These are phyloP conservation scores for Coleophoma eucalyptorum DNA, from an alignment of 2,329 filamentous ascomycete species.

Conservation along the genomic window DNA sequence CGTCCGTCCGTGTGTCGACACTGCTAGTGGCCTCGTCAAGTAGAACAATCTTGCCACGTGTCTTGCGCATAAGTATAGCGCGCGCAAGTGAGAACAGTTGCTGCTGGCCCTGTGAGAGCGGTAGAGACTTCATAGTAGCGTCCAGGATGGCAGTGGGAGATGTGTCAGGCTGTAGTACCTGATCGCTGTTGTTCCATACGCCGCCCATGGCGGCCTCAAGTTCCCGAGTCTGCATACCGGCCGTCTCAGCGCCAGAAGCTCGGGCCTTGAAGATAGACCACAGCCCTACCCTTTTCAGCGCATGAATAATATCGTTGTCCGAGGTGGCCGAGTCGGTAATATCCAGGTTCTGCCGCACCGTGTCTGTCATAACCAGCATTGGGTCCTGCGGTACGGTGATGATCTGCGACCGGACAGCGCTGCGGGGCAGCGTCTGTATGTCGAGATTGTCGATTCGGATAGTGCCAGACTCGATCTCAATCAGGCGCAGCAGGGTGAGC, in stretches of 20 bases:
- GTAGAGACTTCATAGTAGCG: slow-evolving; percentile 3
- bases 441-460: slow-evolving; percentile 88
- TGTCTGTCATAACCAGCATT: slow-evolving; percentile 77
- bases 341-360: slow-evolving; percentile 83
- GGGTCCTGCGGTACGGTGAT: slow-evolving; percentile 96
- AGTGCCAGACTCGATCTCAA: slow-evolving; percentile 82
- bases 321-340: slow-evolving; percentile 74
- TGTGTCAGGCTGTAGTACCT: no score
- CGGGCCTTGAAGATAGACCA: slow-evolving; percentile 7
- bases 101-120: slow-evolving; percentile 5
- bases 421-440: slow-evolving; percentile 80
- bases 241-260: no score
- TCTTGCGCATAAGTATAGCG: background rate
- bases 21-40: slow-evolving; percentile 41
- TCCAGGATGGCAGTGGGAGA: slow-evolving; percentile 25
- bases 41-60: slow-evolving; percentile 3
- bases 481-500: slow-evolving; percentile 81
- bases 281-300: slow-evolving; percentile 69
- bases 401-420: slow-evolving; percentile 82
- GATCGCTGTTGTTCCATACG: no score
- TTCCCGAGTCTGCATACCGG: no score
- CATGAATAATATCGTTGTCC: slow-evolving; percentile 80
- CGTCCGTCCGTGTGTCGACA: slow-evolving; percentile 54
- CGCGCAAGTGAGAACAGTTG: slow-evolving; percentile 26
- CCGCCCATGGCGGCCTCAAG: no score